Evolutionary conservation across 73 alveolate genomes (phyloP), one percentile per base, ranked within the genome.

Genomic region (Paramecium sexaurelia): DNA sequence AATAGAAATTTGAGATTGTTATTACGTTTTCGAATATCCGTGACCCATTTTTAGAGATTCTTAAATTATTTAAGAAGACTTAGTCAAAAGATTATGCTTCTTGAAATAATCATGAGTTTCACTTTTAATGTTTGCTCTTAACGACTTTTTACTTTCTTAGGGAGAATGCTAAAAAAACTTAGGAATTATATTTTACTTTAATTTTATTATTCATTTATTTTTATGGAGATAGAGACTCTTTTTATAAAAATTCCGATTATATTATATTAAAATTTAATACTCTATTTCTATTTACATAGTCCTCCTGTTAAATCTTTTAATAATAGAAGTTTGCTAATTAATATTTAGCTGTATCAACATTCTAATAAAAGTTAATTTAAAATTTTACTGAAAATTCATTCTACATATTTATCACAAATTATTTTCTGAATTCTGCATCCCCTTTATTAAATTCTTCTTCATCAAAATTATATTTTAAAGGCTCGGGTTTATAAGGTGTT

Each of bases 391-490:
- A 15, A 78, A 24, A 78, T 45, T 78, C 90, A 22, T 9, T 78
- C 1, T 0, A 13, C 55, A 78, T 19, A 78, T 78, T 37, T 6
- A 45, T 24, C 0, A 17, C 45, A 41, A 24, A 78, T 20, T 88
- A 43, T 88, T 88, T 88, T 19, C 94, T 75, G 26, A 88, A 88
- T 43, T 88, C 94, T 13, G 85, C 87, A 68, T 88, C 94, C 9
- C 94, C 94, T 27, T 88, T 68, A 17, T 88, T 41, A 32, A 88
- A 88, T 47, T 88, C 94, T 7, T 88, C 94, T 47, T 88, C 94
- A 88, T 88, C 94, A 69, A 88, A 88, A 68, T 88, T 88, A 69
- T 68, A 88, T 43, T 82, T 82, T 29, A 88, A 51, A 10, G 87
- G 85, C 13, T 88, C 87, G 17, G 95, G 95, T 83, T 56, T 84